These are phyloP conservation scores for Juglanconis oblonga DNA, from an alignment of 2,329 filamentous ascomycete genomes.

Conservation along the genomic window DNA sequence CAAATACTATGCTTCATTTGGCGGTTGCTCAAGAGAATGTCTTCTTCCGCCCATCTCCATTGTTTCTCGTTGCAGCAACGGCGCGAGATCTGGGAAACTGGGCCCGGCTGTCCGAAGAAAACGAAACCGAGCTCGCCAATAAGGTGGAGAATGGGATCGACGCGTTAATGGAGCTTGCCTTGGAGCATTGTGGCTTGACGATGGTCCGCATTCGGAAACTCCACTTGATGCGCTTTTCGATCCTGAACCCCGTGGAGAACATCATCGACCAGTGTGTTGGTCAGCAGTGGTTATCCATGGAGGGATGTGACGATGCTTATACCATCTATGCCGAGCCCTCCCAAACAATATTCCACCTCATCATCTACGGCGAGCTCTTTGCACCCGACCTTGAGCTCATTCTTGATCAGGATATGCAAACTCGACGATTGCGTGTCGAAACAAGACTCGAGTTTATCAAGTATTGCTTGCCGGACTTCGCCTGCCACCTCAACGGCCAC, in stretches of 20 bases:
- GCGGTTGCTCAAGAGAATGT: slow-evolving; percentile 29
- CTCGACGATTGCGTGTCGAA: neutral
- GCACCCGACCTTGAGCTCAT: neutral
- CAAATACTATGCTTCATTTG: slow-evolving; percentile 29
- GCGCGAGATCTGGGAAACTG: slow-evolving; percentile 30
- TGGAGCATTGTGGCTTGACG: slow-evolving; percentile 28
- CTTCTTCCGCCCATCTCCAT: slow-evolving; percentile 35
- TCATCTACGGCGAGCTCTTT: slow-evolving; percentile 15
- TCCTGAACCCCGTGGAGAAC: slow-evolving; percentile 10
- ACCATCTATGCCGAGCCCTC: slow-evolving; percentile 2
- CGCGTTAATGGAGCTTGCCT: slow-evolving; percentile 28
- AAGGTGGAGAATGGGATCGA: slow-evolving; percentile 28
- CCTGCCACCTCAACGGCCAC: too few species aligned
- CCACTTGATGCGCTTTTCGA: slow-evolving; percentile 6
- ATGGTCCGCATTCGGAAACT: slow-evolving; percentile 28
- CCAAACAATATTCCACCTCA: slow-evolving; percentile 6
- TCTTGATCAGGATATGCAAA: neutral
- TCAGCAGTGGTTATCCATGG: slow-evolving; percentile 9
- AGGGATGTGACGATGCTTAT: slow-evolving; percentile 5
- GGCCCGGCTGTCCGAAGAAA: slow-evolving; percentile 25
- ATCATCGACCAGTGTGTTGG: slow-evolving; percentile 9
- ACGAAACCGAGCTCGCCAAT: slow-evolving; percentile 22
- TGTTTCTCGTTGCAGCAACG: slow-evolving; percentile 32
- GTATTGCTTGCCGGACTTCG: slow-evolving; percentile 13
- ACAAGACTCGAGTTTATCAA: slow-evolving; percentile 11